Conservation (phyloP, 169 alveolate species). For the Cryptosporidium muris region DNA sequence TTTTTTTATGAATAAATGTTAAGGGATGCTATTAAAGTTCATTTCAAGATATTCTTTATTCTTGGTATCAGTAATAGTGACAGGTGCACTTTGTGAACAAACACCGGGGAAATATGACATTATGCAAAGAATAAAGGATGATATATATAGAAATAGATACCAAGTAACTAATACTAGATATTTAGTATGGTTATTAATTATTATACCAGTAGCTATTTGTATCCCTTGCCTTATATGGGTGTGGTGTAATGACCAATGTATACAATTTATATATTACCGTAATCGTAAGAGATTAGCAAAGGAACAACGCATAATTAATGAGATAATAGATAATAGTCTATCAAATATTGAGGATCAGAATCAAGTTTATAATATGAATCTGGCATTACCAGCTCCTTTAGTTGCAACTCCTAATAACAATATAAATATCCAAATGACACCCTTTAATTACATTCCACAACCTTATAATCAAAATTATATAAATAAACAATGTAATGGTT, state of each 20-base stretch:
- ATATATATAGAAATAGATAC: conserved; percentile 49
- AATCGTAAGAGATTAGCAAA: conserved; percentile 20
- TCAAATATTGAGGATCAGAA: background rate
- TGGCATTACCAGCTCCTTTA: too few species aligned
- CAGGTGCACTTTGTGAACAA: conserved; percentile 6
- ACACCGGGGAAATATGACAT: background rate
- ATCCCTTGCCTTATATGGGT: conserved; percentile 69
- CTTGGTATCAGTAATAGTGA: background rate
- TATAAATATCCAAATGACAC: too few species aligned
- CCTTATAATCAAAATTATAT: too few species aligned
- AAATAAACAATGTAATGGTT: too few species aligned
- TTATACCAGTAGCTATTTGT: conserved; percentile 58
- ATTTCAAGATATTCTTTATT: too few species aligned
- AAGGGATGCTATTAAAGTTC: too few species aligned
- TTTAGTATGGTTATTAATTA: conserved; percentile 57
- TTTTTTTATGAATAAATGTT: too few species aligned
- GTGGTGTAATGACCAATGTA: conserved; percentile 67
- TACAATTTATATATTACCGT: conserved; percentile 41
- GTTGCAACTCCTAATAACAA: too few species aligned
- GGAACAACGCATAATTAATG: conserved; percentile 45
- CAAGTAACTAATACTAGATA: conserved; percentile 54
- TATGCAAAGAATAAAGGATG: conserved; percentile 6
- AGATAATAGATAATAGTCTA: conserved; percentile 20
- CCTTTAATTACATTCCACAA: too few species aligned
- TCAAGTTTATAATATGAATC: too few species aligned